These are phyloP conservation scores for Lachnellula suecica DNA, from an alignment of 2,329 filamentous ascomycete species.

Conservation along the genomic window DNA sequence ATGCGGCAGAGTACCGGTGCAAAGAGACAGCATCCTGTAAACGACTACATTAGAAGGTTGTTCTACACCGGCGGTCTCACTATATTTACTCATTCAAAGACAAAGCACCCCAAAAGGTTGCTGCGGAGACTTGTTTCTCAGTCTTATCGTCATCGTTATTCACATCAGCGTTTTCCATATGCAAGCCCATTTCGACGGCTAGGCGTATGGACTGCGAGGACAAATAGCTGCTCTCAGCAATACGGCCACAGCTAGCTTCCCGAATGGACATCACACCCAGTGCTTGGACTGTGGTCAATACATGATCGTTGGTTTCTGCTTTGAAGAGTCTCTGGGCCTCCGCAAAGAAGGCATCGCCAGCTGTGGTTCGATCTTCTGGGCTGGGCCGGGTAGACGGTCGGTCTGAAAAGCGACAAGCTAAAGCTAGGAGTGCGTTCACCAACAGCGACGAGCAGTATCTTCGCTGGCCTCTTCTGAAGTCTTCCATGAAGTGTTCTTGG, in stretches of 20 bases:
- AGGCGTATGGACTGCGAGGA: constrained; percentile 70
- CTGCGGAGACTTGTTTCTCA: constrained; percentile 37
- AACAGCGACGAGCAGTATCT: constrained; percentile 41
- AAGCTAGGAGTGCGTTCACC: constrained; percentile 37
- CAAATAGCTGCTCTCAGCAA: constrained; percentile 71
- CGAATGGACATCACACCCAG: constrained; percentile 73
- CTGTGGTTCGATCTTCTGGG: constrained; percentile 59
- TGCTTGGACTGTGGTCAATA: constrained; percentile 70
- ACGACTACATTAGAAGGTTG: neutral
- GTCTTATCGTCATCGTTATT: constrained; percentile 39
- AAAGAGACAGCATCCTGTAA: constrained; percentile 60
- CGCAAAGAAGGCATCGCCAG: constrained; percentile 73
- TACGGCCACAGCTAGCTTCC: constrained; percentile 68
- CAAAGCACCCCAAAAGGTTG: constrained; percentile 48
- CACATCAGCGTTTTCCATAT: constrained; percentile 11
- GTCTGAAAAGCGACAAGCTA: constrained; percentile 70
- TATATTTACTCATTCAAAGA: constrained; percentile 61
- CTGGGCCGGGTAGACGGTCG: constrained; percentile 60
- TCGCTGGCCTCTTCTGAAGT: constrained; percentile 16
- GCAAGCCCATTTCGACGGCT: constrained; percentile 48
- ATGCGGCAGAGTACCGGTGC: constrained; percentile 58
- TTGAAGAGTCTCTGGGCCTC: constrained; percentile 61
- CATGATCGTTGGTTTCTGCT: constrained; percentile 54
- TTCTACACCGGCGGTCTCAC: constrained; percentile 7
- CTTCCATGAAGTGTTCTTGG: constrained; percentile 33